Conservation (phyloP, 148 eudicot species). For the Camellia sinensis region DNA sequence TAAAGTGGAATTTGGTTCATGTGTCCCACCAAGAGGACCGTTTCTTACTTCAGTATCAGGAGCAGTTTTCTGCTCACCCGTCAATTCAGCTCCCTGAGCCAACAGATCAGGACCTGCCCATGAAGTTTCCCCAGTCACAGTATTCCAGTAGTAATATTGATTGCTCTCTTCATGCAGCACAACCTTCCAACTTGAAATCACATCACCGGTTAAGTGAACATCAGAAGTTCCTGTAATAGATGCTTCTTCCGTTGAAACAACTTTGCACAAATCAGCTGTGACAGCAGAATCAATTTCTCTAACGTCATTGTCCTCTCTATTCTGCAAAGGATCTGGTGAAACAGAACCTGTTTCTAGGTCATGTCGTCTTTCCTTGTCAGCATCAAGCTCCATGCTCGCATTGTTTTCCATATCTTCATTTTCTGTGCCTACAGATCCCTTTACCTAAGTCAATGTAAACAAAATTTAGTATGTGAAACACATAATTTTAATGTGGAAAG, state of each 20-base stretch:
- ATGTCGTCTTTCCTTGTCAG: slow-evolving; percentile 28
- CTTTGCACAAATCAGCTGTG: slow-evolving; percentile 21
- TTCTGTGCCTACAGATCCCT: slow-evolving; percentile 21
- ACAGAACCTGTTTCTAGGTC: slow-evolving; percentile 27
- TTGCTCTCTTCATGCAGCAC: slow-evolving; percentile 93
- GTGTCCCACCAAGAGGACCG: slow-evolving; percentile 22
- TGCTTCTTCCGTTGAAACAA: slow-evolving; percentile 17
- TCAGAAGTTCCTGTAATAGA: slow-evolving; percentile 35
- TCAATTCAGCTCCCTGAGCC: slow-evolving; percentile 40
- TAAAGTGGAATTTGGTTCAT: slow-evolving; percentile 19
- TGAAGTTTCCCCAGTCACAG: slow-evolving; percentile 83
- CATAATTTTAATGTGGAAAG: neutral
- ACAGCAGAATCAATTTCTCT: slow-evolving; percentile 21
- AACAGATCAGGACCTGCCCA: slow-evolving; percentile 81
- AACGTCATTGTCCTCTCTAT: slow-evolving; percentile 24
- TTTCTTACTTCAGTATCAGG: slow-evolving; percentile 31
- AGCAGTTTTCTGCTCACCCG: slow-evolving; percentile 29
- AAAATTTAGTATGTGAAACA: slow-evolving; percentile 11
- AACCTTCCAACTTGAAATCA: slow-evolving; percentile 68
- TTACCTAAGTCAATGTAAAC: slow-evolving; percentile 31
- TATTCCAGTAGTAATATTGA: slow-evolving; percentile 90
- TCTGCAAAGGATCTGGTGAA: slow-evolving; percentile 30
- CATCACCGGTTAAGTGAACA: slow-evolving; percentile 30
- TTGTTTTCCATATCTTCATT: slow-evolving; percentile 31
- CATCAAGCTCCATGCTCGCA: slow-evolving; percentile 27